Conservation (phyloP, 2,329 filamentous ascomycete genomes). For the Aspergillus cejpii region DNA sequence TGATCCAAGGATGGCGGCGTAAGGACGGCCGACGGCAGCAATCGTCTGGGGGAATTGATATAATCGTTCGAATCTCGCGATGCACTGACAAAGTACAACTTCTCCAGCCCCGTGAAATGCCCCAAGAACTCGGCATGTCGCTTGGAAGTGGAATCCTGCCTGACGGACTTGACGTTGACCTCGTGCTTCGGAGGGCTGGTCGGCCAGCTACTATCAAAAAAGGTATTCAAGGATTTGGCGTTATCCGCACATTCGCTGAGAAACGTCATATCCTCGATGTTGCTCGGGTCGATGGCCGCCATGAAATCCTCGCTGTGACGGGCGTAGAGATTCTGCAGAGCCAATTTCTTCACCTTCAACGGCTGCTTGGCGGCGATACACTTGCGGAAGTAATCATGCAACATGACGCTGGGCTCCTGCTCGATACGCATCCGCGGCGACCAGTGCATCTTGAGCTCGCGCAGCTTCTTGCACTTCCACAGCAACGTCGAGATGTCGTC, state of each 20-base stretch:
- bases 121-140: slow-evolving; percentile 41
- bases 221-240: slow-evolving; percentile 39
- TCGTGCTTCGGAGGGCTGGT: slow-evolving; percentile 23
- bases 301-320: slow-evolving; percentile 46
- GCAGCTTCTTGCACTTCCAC: slow-evolving; percentile 48
- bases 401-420: slow-evolving; percentile 51
- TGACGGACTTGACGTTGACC: slow-evolving; percentile 43
- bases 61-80: slow-evolving; percentile 25
- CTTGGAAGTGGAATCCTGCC: slow-evolving; percentile 45
- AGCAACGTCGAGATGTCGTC: slow-evolving; percentile 56
- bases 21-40: slow-evolving; percentile 18
- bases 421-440: slow-evolving; percentile 55
- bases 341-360: slow-evolving; percentile 46
- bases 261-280: slow-evolving; percentile 46
- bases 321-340: slow-evolving; percentile 54
- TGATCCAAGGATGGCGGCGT: slow-evolving; percentile 25
- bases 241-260: slow-evolving; percentile 48
- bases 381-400: slow-evolving; percentile 52
- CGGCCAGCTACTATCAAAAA: slow-evolving; percentile 53
- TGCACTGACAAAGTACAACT: slow-evolving; percentile 48
- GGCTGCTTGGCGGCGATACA: slow-evolving; percentile 44
- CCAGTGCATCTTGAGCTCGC: slow-evolving; percentile 54
- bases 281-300: slow-evolving; percentile 37
- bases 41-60: slow-evolving; percentile 28
- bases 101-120: slow-evolving; percentile 43